Evolutionary conservation across 257 asterid genomes (phyloP).

Genomic region (Avicennia marina): DNA sequence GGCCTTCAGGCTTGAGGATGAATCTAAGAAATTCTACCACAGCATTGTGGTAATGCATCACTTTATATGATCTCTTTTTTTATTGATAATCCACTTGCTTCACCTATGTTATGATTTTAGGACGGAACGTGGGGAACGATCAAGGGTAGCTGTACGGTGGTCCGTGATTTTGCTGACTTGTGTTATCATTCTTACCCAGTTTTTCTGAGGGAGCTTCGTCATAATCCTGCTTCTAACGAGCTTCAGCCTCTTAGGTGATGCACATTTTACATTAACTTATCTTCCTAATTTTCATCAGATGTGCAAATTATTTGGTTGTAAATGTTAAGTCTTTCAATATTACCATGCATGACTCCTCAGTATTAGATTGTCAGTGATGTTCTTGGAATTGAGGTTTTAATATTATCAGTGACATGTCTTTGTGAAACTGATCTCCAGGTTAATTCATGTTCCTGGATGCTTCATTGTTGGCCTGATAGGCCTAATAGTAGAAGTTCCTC

Average conservation of each 20-base stretch:
- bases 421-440: constrained; percentile 36
- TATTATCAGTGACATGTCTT: not conserved
- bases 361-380: not conserved
- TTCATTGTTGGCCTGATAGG: constrained; percentile 73
- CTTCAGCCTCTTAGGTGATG: constrained; percentile 70
- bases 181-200: constrained; percentile 73
- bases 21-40: constrained; percentile 53
- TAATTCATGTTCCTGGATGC: constrained; percentile 83
- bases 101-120: constrained; percentile 17
- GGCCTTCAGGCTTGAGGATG: constrained; percentile 71
- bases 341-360: no score
- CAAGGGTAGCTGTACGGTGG: constrained; percentile 83
- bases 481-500: constrained; percentile 80
- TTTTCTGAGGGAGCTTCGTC: constrained; percentile 60
- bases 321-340: not conserved
- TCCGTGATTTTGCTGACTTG: constrained; percentile 85
- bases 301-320: no score
- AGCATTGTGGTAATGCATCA: constrained; percentile 53
- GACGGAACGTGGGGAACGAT: constrained; percentile 91
- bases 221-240: constrained; percentile 45
- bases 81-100: not conserved
- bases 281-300: no score
- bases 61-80: no score
- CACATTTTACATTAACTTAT: no score
- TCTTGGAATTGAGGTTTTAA: not conserved